Evolutionary conservation across 768 basidiomycete species (phyloP), one percentile per base, ranked within the genome.

Genomic region (Tylopilus rubrobrunneus): DNA sequence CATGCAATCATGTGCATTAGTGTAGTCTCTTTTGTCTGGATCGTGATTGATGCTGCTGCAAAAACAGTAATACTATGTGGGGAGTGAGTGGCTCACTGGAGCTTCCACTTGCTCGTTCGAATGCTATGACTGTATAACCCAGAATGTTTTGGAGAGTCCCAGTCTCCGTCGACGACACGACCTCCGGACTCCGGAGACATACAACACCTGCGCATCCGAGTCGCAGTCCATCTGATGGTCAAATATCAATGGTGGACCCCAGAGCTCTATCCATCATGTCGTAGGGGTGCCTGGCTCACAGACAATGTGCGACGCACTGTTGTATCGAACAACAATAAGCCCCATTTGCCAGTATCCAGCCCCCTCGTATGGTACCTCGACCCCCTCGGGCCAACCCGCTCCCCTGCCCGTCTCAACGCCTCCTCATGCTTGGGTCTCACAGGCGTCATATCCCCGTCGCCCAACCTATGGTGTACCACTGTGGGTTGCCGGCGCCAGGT

Each of bases 111-210:
- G 55, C 79, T 83, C 17, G 75, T 74, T 23, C 77, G 73, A 34
- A 90, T 74, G 58, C 85, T 79, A 60, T 89, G 91, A 63, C 84
- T 82, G 61, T 87, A 91, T 57, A 92, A 64, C 4, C 86, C 87
- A 14, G 87, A 83, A 59, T 83, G 89, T 55, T 82, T 86, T 44
- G 75, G 62, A 0, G 73, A 68, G 36, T 81, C 76, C 78, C 79
- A 81, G 28, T 87, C 78, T 11, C 79, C 82, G 56, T 87, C 86
- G 15, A 86, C 79, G 4, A 89, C 74, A 15, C 86, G 79, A 1
- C 90, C 90, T 8, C 90, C 89, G 56, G 82, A 87, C 90, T 8
- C 90, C 89, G 56, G 82, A 87, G 7, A 89, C 80, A 55, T 90
- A 92, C 7, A 92, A 63, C 4, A 84, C 79, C 64, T 89, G 88